Evolutionary conservation across 306 rosid genomes (phyloP), one percentile per base, ranked within the genome.

Genomic region (Cercis canadensis): DNA sequence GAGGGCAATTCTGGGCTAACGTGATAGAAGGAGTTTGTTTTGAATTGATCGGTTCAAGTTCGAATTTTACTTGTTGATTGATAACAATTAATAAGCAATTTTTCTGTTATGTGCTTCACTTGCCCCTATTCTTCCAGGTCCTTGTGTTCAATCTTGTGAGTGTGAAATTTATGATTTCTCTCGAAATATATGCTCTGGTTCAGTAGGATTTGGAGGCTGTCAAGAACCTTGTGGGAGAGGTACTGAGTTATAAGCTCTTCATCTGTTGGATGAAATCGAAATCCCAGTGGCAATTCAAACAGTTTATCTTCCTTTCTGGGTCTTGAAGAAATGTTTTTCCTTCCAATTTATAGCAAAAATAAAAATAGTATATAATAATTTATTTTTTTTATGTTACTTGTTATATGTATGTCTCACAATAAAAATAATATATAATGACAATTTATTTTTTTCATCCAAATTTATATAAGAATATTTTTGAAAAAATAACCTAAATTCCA

Each of bases 241-340:
- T 92, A 92, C 67, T 90, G 86, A 54, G 78, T 83, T 58, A 92
- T 85, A 53, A 92, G 96, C 9, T 92, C 98, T 81, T 92, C 96
- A 76, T 92, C 98, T 0, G 88, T 86, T 0, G 98, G 98, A 58
- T 92, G 98, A 72, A 92, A 92, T 80, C 98, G 87, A 71, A 89
- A 92, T 14, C 98, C 98, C 5, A 91, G 88, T 54, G 96, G 98
- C 78, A 92, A 82, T 29, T 88, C 87, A 73, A 88, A 45, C 31
- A 17, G 55, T 14, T 80, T 75, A 10, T 84, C 84, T 77, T 70
- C 81, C 10, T 78, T 71, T 8, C 52, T 13, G 34, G 63, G 43
- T 54, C 5, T 78, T 3, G 46, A 75, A 24, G 29, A 1, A 68
- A 41, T 19, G 32, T 61, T 82, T 72, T 75, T 84, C 96, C 86